Percentiles rank a stretch among this genome's conserved stretches.
Evolutionary conservation across 225 moss, liverwort and hornwort species (phyloP).

Genomic region (Sphagnum contortum): DNA sequence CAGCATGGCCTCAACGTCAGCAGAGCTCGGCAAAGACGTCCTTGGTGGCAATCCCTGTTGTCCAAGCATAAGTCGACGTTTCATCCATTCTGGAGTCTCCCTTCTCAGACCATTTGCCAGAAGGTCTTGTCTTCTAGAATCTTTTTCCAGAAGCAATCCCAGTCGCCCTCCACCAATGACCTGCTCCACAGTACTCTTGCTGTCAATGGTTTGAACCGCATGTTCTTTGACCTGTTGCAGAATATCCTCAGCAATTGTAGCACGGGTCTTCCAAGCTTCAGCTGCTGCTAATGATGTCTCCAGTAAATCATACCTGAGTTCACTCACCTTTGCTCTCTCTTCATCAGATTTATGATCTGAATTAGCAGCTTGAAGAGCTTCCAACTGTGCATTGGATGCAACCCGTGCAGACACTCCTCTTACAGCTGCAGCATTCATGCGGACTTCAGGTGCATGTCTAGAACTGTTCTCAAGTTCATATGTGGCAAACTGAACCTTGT

Average conservation of each 20-base stretch:
- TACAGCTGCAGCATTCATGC: slow-evolving; percentile 29
- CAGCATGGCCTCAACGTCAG: slow-evolving; percentile 41
- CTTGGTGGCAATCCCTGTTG: slow-evolving; percentile 61
- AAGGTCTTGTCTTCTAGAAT: slow-evolving; percentile 53
- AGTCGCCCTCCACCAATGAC: slow-evolving; percentile 34
- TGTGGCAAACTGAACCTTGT: slow-evolving; percentile 39
- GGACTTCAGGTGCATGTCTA: slow-evolving; percentile 34
- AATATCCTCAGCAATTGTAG: slow-evolving; percentile 37
- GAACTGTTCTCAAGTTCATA: slow-evolving; percentile 32
- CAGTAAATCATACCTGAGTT: slow-evolving; percentile 47
- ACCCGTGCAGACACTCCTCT: slow-evolving; percentile 36
- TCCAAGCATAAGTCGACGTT: slow-evolving; percentile 52
- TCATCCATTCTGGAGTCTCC: slow-evolving; percentile 77
- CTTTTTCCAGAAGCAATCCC: slow-evolving; percentile 53
- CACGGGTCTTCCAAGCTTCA: slow-evolving; percentile 62
- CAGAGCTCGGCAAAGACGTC: slow-evolving; percentile 17
- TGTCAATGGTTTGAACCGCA: slow-evolving; percentile 19
- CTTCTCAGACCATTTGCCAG: slow-evolving; percentile 77
- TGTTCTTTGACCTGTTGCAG: slow-evolving; percentile 30
- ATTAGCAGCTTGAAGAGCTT: slow-evolving; percentile 48
- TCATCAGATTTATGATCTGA: slow-evolving; percentile 44
- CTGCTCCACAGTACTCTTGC: slow-evolving; percentile 19
- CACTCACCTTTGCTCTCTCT: slow-evolving; percentile 30
- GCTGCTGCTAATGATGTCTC: slow-evolving; percentile 57
- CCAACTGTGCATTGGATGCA: slow-evolving; percentile 34